These are phyloP conservation scores for Aspergillus sparsus DNA, from an alignment of 495 filamentous ascomycete genomes.

Conservation along the genomic window DNA sequence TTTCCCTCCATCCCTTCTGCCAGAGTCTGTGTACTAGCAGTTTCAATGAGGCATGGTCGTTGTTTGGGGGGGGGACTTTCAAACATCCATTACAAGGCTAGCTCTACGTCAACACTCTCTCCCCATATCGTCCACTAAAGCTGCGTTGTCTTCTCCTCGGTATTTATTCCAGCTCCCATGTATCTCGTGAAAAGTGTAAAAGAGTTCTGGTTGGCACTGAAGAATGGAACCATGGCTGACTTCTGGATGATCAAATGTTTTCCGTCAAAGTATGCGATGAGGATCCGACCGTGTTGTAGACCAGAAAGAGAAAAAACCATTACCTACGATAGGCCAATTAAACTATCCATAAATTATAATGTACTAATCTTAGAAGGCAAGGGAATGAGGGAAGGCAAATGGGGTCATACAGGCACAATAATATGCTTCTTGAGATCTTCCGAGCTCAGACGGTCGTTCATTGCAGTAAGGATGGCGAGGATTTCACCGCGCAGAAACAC, in stretches of 20 bases:
- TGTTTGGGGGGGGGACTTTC: too few species aligned
- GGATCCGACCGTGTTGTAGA: background rate
- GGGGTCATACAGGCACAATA: conserved; percentile 3
- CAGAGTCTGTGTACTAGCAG: too few species aligned
- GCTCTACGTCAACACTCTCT: too few species aligned
- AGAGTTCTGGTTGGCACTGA: background rate
- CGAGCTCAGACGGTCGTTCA: background rate
- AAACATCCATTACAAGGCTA: too few species aligned
- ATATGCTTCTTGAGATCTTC: conserved; percentile 3
- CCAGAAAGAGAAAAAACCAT: background rate
- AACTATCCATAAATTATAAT: too few species aligned
- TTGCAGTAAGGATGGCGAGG: conserved; percentile 2
- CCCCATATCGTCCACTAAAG: background rate
- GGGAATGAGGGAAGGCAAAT: too few species aligned
- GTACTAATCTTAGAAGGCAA: too few species aligned
- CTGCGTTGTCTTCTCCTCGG: background rate
- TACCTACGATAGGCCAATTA: background rate
- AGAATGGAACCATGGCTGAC: background rate
- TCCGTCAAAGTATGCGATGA: background rate
- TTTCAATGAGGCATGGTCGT: too few species aligned
- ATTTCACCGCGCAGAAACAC: background rate
- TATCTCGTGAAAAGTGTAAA: background rate
- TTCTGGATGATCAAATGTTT: background rate
- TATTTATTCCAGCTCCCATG: background rate
- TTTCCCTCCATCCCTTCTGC: too few species aligned